phyloP scores from a whole-genome alignment of 2,329 filamentous ascomycete genomes.

The Paraphoma chrysanthemicola region DNA sequence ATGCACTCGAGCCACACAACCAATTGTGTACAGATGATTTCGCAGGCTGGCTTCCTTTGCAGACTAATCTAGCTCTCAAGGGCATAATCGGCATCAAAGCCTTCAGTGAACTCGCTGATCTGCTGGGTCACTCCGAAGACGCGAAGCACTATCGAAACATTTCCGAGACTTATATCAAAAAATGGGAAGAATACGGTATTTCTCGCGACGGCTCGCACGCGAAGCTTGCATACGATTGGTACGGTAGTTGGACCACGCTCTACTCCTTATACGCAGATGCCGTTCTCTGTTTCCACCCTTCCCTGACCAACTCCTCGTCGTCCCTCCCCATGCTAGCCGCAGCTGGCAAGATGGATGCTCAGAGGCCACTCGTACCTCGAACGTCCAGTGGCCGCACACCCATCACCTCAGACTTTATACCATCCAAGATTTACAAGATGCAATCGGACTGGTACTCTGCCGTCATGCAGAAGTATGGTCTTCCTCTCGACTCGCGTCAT shows the following conservation, averaged over 20 bases:
- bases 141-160: constrained; percentile 68
- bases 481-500: constrained; percentile 83
- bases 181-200: constrained; percentile 76
- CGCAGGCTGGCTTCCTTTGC: constrained; percentile 77
- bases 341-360: constrained; percentile 13
- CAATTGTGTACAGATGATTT: constrained; percentile 88
- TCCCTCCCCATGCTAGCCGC: constrained; percentile 9
- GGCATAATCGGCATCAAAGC: constrained; percentile 83
- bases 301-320: constrained; percentile 48
- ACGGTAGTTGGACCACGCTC: constrained; percentile 81
- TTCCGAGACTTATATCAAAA: constrained; percentile 70
- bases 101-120: constrained; percentile 73
- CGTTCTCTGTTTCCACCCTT: constrained; percentile 79
- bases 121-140: constrained; percentile 66
- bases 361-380: constrained; percentile 26
- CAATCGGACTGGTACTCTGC: constrained; percentile 82
- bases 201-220: constrained; percentile 74
- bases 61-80: constrained; percentile 84
- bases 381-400: constrained; percentile 27
- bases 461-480: constrained; percentile 80
- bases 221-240: constrained; percentile 80
- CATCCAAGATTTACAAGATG: constrained; percentile 75
- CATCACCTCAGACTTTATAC: constrained; percentile 66
- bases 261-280: constrained; percentile 87
- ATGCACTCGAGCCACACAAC: constrained; percentile 74